Percentiles rank a stretch among this genome's conserved stretches.
These are phyloP conservation scores for Pyronema domesticum DNA, from an alignment of 495 filamentous ascomycete genomes.

Conservation along the genomic window DNA sequence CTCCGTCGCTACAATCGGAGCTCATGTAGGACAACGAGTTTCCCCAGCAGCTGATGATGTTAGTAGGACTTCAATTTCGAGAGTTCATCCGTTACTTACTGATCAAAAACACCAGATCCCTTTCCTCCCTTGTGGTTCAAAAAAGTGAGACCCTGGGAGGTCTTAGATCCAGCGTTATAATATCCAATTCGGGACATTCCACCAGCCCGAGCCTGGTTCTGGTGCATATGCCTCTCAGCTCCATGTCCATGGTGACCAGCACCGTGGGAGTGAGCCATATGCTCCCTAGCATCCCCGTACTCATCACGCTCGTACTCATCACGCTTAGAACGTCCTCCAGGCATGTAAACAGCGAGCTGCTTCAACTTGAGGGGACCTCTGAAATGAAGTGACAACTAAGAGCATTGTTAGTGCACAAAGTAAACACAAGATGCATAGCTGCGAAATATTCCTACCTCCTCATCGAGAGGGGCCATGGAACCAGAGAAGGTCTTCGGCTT, in stretches of 20 bases:
- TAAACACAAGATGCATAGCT: conserved; percentile 1
- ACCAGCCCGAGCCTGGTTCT: background rate
- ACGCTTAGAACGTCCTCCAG: conserved; percentile 11
- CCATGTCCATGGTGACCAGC: background rate
- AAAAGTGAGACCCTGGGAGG: conserved; percentile 42
- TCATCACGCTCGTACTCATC: background rate
- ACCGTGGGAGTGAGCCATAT: conserved; percentile 12
- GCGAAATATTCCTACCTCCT: conserved; percentile 36
- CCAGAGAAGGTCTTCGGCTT: conserved; percentile 34
- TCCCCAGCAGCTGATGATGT: conserved; percentile 35
- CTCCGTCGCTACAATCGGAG: conserved; percentile 32
- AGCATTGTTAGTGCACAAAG: conserved; percentile 5
- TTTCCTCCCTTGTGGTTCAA: conserved; percentile 44
- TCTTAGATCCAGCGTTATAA: conserved; percentile 35
- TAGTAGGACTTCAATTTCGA: background rate
- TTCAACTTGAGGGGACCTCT: conserved; percentile 47
- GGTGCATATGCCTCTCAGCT: background rate
- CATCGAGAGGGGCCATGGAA: conserved; percentile 43
- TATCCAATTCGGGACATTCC: conserved; percentile 31
- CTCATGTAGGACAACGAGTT: conserved; percentile 44
- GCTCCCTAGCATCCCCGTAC: background rate
- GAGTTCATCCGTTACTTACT: conserved; percentile 28
- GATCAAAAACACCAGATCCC: conserved; percentile 40
- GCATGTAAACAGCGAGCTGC: conserved; percentile 45
- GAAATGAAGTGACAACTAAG: conserved; percentile 49